These are phyloP conservation scores for Acer negundo DNA, from an alignment of 345 rosid species.

Conservation along the genomic window DNA sequence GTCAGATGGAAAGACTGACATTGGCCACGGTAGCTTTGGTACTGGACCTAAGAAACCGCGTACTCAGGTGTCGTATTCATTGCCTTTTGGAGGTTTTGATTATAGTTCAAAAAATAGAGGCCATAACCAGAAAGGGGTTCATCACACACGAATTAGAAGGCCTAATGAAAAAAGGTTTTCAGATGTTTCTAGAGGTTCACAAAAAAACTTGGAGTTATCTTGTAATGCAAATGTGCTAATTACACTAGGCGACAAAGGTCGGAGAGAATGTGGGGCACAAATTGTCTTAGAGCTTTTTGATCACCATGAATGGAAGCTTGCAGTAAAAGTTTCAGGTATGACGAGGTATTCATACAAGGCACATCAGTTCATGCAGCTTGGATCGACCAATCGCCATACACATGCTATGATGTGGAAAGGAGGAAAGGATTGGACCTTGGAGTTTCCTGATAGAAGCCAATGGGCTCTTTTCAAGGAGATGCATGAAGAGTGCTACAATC, in stretches of 20 bases:
- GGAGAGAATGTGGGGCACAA: slow-evolving; percentile 88
- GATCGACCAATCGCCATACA: slow-evolving; percentile 84
- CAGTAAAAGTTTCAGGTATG: slow-evolving; percentile 68
- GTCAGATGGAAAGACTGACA: slow-evolving; percentile 69
- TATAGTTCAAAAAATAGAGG: slow-evolving; percentile 51
- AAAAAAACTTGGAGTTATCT: slow-evolving; percentile 64
- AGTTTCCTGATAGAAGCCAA: slow-evolving; percentile 88
- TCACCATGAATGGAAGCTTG: slow-evolving; percentile 92
- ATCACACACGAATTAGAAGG: slow-evolving; percentile 82
- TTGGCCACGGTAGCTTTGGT: slow-evolving; percentile 59
- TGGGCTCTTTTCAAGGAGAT: slow-evolving; percentile 95
- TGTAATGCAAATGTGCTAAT: slow-evolving; percentile 81
- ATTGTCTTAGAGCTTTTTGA: slow-evolving; percentile 71
- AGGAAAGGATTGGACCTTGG: slow-evolving; percentile 93
- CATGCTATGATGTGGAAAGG: slow-evolving; percentile 99
- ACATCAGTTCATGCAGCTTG: slow-evolving; percentile 94
- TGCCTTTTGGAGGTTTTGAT: slow-evolving; percentile 74
- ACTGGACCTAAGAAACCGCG: slow-evolving; percentile 88
- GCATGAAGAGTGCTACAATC: slow-evolving; percentile 95
- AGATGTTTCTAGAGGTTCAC: slow-evolving; percentile 52
- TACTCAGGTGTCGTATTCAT: slow-evolving; percentile 83
- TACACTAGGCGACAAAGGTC: slow-evolving; percentile 77
- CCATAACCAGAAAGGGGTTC: slow-evolving; percentile 54
- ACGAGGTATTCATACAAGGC: slow-evolving; percentile 78
- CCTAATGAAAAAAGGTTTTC: slow-evolving; percentile 62